Base-by-base conservation (phyloP, 179 eudicot species). In the Beta macrorhiza region DNA sequence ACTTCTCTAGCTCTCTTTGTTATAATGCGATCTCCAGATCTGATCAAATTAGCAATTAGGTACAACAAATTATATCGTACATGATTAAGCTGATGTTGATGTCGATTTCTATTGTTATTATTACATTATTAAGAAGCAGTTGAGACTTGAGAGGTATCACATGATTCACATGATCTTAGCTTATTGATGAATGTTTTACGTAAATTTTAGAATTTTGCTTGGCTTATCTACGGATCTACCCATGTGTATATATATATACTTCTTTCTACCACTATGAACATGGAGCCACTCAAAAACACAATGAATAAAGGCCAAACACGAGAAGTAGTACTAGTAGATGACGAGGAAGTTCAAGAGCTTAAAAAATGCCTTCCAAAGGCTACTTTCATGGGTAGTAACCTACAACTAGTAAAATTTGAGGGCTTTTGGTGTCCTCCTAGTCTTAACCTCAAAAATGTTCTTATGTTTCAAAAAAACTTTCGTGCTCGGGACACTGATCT, bases 401-500 rank as follows among this genome's bases (percentile, higher is more conserved):
- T 57, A 9, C 15, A 57, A 11, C 22, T 75, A 17, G 29, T 59
- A 10, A 58, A 75, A 32, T 75, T 76, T 57, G 62, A 76, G 47
- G 45, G 61, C 17, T 82, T 82, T 58, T 67, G 80, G 71, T 68
- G 32, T 42, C 61, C 25, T 25, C 25, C 29, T 16, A 42, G 19
- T 57, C 1, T 19, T 0, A n/a, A 51, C 4, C 11, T 55, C 37
- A 57, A 22, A 5, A 58, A 15, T 4, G 5, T 76, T 0, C 29
- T 76, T 8, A 19, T 19, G 6, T 76, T 76, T 67, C 75, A 56
- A 58, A 56, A 45, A 57, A 67, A 81, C 6, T 81, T 81, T 19
- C 5, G 32, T 53, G 45, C 83, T 67, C 49, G 16, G 19, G 84
- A 82, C 57, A 69, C 77, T 0, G 84, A 82, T 61, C 29, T 82